Evolutionary conservation across 768 basidiomycete genomes (phyloP).

Genomic region (Boletus eberwhitei): DNA sequence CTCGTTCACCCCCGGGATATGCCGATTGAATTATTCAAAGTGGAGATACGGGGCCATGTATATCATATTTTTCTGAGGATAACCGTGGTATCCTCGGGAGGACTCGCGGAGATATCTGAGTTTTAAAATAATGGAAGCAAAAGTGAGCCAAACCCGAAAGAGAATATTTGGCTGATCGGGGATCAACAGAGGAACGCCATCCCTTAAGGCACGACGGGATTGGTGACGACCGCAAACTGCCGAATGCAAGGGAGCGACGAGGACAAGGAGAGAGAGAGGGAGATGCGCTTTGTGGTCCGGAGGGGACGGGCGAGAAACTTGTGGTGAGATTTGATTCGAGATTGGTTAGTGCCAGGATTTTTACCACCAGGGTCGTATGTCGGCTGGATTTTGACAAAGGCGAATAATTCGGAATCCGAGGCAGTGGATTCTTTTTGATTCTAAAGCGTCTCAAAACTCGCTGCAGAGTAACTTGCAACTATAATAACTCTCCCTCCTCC

Average conservation of each 20-base stretch:
- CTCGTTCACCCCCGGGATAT: constrained; percentile 16
- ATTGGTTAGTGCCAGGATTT: constrained; percentile 22
- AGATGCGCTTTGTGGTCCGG: no score
- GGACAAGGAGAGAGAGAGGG: no score
- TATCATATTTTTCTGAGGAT: no score
- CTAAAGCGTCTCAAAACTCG: constrained; percentile 29
- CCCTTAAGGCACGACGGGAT: constrained; percentile 29
- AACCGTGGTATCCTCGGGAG: neutral
- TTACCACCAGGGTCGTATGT: constrained; percentile 38
- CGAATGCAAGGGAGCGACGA: no score
- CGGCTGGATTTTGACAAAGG: constrained; percentile 39
- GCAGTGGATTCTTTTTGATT: constrained; percentile 28
- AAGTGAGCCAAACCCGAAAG: constrained; percentile 32
- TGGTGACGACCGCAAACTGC: constrained; percentile 30
- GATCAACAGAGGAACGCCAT: constrained; percentile 50
- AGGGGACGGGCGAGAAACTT: neutral
- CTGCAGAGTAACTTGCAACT: constrained; percentile 23
- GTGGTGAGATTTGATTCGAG: constrained; percentile 31
- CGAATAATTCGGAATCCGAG: constrained; percentile 50
- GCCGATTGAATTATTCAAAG: constrained; percentile 30
- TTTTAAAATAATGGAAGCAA: constrained; percentile 11
- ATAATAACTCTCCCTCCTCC: constrained; percentile 32
- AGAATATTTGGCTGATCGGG: constrained; percentile 51
- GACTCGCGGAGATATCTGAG: constrained; percentile 31
- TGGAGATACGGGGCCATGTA: no score